Evolutionary conservation across 2,329 filamentous ascomycete species (phyloP).

Genomic region (Epichloe sylvatica): DNA sequence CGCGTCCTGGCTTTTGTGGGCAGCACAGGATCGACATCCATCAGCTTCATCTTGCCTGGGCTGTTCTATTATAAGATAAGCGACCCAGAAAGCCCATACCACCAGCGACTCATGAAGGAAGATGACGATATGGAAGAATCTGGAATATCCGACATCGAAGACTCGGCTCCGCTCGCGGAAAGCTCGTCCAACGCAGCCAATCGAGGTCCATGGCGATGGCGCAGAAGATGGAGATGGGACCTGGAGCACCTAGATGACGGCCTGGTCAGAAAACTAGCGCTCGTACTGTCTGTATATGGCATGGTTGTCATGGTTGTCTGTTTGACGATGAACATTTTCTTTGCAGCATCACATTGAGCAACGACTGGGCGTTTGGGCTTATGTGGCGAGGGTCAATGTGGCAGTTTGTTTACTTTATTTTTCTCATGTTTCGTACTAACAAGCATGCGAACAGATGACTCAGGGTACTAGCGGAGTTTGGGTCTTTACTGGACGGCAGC

Average conservation of each 20-base stretch:
- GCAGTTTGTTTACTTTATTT: not conserved
- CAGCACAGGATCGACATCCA: slow-evolving; percentile 84
- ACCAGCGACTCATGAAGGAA: slow-evolving; percentile 78
- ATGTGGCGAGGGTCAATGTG: not conserved
- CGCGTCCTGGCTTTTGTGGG: slow-evolving; percentile 91
- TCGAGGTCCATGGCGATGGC: slow-evolving; percentile 33
- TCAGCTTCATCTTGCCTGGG: slow-evolving; percentile 91
- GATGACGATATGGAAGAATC: slow-evolving; percentile 68
- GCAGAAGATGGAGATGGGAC: slow-evolving; percentile 44
- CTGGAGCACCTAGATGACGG: slow-evolving; percentile 50
- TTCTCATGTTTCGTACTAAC: not conserved
- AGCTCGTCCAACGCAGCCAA: slow-evolving; percentile 22
- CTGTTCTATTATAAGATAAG: slow-evolving; percentile 99
- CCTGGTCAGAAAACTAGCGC: slow-evolving; percentile 55
- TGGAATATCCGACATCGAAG: slow-evolving; percentile 36
- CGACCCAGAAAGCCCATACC: slow-evolving; percentile 69
- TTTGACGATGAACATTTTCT: slow-evolving; percentile 72
- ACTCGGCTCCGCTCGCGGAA: slow-evolving; percentile 28
- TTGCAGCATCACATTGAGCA: slow-evolving; percentile 47
- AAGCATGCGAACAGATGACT: not conserved
- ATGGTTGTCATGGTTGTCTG: slow-evolving; percentile 80
- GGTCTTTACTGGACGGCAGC: not conserved
- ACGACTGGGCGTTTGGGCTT: slow-evolving; percentile 2
- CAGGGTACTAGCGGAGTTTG: not conserved
- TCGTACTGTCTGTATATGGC: slow-evolving; percentile 72